Percentiles rank a stretch among this genome's conserved stretches.
Evolutionary conservation across 192 early-diverging fungal genomes (phyloP).

Genomic region (Funneliformis mosseae): DNA sequence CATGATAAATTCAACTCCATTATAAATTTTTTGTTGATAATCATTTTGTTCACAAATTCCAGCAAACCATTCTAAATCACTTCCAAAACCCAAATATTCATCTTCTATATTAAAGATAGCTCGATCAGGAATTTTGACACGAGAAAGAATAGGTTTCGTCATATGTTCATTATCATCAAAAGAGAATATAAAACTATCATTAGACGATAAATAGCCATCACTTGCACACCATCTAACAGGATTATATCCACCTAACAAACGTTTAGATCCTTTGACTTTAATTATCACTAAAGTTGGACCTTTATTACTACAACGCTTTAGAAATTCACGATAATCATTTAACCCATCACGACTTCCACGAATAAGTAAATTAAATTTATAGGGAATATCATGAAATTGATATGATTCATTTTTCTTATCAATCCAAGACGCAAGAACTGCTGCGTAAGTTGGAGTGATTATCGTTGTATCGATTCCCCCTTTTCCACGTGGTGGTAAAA

Average conservation of each 20-base stretch:
- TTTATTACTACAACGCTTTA: neutral
- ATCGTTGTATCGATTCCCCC: slow-evolving; percentile 4
- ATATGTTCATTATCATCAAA: slow-evolving; percentile 7
- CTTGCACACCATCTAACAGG: slow-evolving; percentile 22
- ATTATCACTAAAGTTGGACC: slow-evolving; percentile 28
- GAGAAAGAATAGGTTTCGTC: slow-evolving; percentile 13
- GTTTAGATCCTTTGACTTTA: slow-evolving; percentile 14
- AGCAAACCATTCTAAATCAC: slow-evolving; percentile 16
- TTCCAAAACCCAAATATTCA: slow-evolving; percentile 15
- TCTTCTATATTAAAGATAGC: slow-evolving; percentile 19
- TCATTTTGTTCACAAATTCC: neutral
- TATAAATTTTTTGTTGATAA: slow-evolving; percentile 17
- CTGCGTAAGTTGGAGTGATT: slow-evolving; percentile 8
- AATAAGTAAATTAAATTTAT: slow-evolving; percentile 9
- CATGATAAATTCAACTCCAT: neutral
- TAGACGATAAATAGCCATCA: neutral
- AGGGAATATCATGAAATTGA: neutral
- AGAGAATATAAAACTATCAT: slow-evolving; percentile 31
- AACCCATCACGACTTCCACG: slow-evolving; percentile 29
- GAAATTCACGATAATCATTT: slow-evolving; percentile 21
- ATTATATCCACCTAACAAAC: slow-evolving; percentile 26
- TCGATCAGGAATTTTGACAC: slow-evolving; percentile 1
- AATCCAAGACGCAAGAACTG: slow-evolving; percentile 24
- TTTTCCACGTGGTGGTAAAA: neutral
- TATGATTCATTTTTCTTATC: slow-evolving; percentile 18